Evolutionary conservation across 768 basidiomycete genomes (phyloP), one percentile per base, ranked within the genome.

Genomic region (Cystobasidium ongulense): DNA sequence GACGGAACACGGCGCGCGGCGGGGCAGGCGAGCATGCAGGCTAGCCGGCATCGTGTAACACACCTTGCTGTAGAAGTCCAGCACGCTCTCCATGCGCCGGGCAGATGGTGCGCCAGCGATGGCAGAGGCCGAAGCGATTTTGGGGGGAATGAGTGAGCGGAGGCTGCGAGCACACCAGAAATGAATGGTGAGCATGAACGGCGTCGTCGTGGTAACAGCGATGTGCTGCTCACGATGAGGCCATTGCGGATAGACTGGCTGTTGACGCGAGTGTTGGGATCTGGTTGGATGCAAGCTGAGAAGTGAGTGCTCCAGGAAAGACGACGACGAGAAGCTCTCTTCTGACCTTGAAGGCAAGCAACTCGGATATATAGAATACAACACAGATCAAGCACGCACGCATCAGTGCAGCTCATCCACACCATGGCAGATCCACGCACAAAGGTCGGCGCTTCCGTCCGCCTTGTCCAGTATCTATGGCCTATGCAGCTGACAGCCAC

Each of bases 11-110:
- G 25, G 41, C 18, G 10, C 3, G 41, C 33, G 63, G 36, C 21
- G 25, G 15, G 18, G 18, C 31, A 57, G 5, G 5, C 17, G 29
- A 25, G 13, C 3, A 15, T 17, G 35, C 53, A 59, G 68, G 33
- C 29, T 25, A n/a, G 59, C 43, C 5, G 33, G 50, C 18, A 21
- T 15, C 21, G 4, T 25, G 7, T 62, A 5, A 41, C 78, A 27
- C 36, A 79, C 78, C 52, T 92, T 94, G 74, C 90, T 92, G 85
- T 98, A 98, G 83, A 96, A 97, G 77, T 91, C 88, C 76, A 96
- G 92, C 80, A 97, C 89, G 36, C 88, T 88, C 73, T 86, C 84
- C 66, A 95, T 89, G 75, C 90, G 87, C 53, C 87, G 87, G 53
- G 91, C 91, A 67, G 89, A 87, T 70, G 88, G 90, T 65, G 90